Conservation (phyloP, 805 yeast species). For the Naumovozyma baii region DNA sequence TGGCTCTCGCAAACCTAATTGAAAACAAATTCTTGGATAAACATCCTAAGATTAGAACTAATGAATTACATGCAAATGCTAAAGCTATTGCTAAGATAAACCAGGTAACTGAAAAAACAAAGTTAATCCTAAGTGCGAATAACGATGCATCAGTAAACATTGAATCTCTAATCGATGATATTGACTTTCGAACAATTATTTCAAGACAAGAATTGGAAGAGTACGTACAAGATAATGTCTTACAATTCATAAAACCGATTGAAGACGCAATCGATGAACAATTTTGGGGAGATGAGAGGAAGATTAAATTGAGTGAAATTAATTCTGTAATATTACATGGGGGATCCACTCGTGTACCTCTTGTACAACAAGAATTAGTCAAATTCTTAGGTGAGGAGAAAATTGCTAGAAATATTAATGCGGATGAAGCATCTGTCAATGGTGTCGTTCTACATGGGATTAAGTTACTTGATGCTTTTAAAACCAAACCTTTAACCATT, state of each 20-base stretch:
- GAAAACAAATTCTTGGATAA: constrained; percentile 45
- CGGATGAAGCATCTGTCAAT: constrained; percentile 88
- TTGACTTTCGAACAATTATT: constrained; percentile 60
- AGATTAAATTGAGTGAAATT: constrained; percentile 32
- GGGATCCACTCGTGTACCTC: constrained; percentile 85
- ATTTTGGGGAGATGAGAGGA: constrained; percentile 19
- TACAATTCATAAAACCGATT: constrained; percentile 45
- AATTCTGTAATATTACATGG: constrained; percentile 74
- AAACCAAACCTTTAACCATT: constrained; percentile 46
- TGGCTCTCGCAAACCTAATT: constrained; percentile 51
- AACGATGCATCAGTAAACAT: constrained; percentile 65
- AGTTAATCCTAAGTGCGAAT: constrained; percentile 80
- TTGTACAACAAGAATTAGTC: constrained; percentile 56
- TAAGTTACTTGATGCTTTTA: constrained; percentile 55
- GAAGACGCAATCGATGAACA: constrained; percentile 38
- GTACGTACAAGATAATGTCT: constrained; percentile 22
- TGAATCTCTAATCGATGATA: constrained; percentile 64
- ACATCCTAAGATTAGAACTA: constrained; percentile 32
- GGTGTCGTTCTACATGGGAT: constrained; percentile 86
- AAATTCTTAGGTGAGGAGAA: constrained; percentile 48
- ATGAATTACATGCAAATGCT: constrained; percentile 37
- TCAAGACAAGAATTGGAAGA: constrained; percentile 78
- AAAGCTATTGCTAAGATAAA: constrained; percentile 58
- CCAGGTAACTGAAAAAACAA: constrained; percentile 84
- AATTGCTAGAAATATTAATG: constrained; percentile 77